Evolutionary conservation across 345 rosid species (phyloP).

Genomic region (Dimocarpus longan): DNA sequence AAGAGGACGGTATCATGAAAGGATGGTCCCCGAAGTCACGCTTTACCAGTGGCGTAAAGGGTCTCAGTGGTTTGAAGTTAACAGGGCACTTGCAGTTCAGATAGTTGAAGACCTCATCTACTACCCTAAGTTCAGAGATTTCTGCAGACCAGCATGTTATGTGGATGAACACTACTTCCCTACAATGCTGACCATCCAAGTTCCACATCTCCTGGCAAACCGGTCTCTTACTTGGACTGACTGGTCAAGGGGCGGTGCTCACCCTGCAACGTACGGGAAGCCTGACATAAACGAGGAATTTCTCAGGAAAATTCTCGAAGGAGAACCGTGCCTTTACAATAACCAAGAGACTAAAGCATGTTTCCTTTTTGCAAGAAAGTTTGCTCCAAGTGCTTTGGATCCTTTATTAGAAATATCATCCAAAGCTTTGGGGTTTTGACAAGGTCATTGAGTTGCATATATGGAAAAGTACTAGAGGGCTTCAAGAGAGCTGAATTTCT

Average conservation of each 20-base stretch:
- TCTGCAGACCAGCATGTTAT: slow-evolving; percentile 73
- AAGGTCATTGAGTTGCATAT: background rate
- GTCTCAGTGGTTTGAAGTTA: slow-evolving; percentile 90
- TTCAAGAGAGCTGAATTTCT: no score
- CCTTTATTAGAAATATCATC: slow-evolving; percentile 58
- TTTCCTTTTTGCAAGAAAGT: slow-evolving; percentile 78
- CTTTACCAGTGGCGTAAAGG: slow-evolving; percentile 93
- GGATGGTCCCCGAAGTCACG: slow-evolving; percentile 69
- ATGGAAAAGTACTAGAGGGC: no score
- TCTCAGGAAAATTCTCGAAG: slow-evolving; percentile 49
- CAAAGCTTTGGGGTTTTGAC: slow-evolving; percentile 51
- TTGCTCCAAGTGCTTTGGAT: slow-evolving; percentile 76
- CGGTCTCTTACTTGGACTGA: slow-evolving; percentile 81
- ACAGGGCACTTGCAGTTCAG: slow-evolving; percentile 60
- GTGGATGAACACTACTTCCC: slow-evolving; percentile 95
- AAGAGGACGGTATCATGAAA: slow-evolving; percentile 67
- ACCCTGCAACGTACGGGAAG: slow-evolving; percentile 78
- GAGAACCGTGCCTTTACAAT: slow-evolving; percentile 57
- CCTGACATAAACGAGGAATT: slow-evolving; percentile 59
- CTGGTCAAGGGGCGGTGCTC: slow-evolving; percentile 95
- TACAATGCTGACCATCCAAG: slow-evolving; percentile 71
- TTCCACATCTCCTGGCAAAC: slow-evolving; percentile 66
- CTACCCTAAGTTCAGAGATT: slow-evolving; percentile 77
- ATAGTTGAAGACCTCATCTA: slow-evolving; percentile 63
- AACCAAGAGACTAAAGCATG: slow-evolving; percentile 50